phyloP scores from a whole-genome alignment of 306 rosid genomes.

The Pyrus pyrifolia region DNA sequence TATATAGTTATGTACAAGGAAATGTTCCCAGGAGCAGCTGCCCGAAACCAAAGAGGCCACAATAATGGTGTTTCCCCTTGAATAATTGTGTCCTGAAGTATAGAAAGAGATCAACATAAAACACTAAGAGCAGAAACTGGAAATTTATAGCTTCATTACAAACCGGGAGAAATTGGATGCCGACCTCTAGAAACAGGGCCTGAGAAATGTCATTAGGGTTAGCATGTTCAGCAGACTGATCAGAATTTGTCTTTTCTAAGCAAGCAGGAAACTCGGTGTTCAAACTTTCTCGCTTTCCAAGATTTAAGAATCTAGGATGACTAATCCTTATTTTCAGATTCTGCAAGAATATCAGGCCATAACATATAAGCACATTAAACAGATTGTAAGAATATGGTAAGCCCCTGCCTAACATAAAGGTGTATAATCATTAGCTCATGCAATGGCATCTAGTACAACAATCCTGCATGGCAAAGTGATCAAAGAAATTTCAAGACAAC shows the following conservation, averaged over 20 bases:
- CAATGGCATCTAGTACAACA: constrained; percentile 4
- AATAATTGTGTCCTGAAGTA: constrained; percentile 57
- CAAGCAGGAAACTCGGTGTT: constrained; percentile 63
- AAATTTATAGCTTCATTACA: constrained; percentile 7
- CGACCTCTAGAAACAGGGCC: constrained; percentile 61
- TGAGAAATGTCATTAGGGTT: constrained; percentile 37
- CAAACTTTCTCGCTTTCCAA: constrained; percentile 58
- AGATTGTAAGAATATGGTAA: constrained; percentile 20
- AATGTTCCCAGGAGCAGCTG: constrained; percentile 83
- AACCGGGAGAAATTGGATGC: constrained; percentile 18
- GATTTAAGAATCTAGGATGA: constrained; percentile 69
- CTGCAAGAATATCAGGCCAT: constrained; percentile 35
- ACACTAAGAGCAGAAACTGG: constrained; percentile 22
- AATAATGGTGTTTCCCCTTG: constrained; percentile 58
- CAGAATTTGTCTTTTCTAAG: constrained; percentile 48
- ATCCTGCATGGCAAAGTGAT: background rate
- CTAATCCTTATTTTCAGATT: constrained; percentile 91
- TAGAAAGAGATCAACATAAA: background rate
- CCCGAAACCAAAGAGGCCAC: constrained; percentile 99
- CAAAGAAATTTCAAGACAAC: background rate
- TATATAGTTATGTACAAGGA: constrained; percentile 72
- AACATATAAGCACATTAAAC: constrained; percentile 1
- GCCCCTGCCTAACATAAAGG: background rate
- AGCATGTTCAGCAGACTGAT: constrained; percentile 22
- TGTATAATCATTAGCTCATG: background rate